Evolutionary conservation across 1,139 yeast genomes (phyloP), one percentile per base, ranked within the genome.

Genomic region (Lizanozyma gosingica): DNA sequence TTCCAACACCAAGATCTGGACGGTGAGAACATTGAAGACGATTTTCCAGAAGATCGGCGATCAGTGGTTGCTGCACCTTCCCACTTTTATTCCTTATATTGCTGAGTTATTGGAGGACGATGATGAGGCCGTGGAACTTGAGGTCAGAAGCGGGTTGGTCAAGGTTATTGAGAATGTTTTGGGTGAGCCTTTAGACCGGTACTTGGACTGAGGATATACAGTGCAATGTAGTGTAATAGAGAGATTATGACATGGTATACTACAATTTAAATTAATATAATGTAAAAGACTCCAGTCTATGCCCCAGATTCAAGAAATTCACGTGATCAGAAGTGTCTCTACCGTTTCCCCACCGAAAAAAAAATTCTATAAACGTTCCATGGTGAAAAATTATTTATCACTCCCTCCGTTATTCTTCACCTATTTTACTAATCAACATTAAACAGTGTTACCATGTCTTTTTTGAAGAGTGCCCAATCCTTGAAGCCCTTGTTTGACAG

Each of bases 71-170:
- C 67, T 83, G 34, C 74, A 85, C 68, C 73, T 92, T 55, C 98
- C 98, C 18, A 96, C 92, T 54, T 73, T 92, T 53, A 95, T 94
- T 46, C 99, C 99, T 35, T 76, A 87, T 47, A 86, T 92, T 59
- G 97, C 97, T 4, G 99, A 92, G 62, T 67, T 94, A 45, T 71
- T 92, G 47, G 98, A 92, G 58, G 97, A 90, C 58, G 97, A 92
- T 46, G 94, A 90, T 48, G 98, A 94, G 60, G 78, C 76, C 38
- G 96, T 94, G 27, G 98, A 92, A 61, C 60, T 78, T 56, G 97
- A 87, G 60, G 96, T 88, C 3, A 83, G 97, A 65, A 76, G 81
- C 37, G 95, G 95, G n/a, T 73, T 92, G 49, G 95, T 90, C 3
- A 84, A 86, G 53, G 96, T 85, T 9, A 83, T 92, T 45, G 98